These are phyloP conservation scores for Pichia sp. DNA, from an alignment of 1,139 yeast species.

Conservation along the genomic window DNA sequence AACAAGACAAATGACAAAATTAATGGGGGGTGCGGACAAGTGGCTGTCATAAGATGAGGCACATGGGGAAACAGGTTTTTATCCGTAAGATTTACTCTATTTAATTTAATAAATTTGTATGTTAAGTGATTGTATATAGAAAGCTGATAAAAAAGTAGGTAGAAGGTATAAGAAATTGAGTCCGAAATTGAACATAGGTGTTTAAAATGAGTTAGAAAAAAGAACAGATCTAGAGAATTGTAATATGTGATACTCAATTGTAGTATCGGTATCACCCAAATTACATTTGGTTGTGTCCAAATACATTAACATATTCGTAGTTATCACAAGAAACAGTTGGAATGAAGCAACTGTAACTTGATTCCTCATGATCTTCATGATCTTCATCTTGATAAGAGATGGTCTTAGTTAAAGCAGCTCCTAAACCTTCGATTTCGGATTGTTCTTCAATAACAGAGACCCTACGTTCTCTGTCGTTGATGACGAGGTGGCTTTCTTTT, in stretches of 20 bases:
- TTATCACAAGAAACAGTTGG: slow-evolving; percentile 11
- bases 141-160: neutral
- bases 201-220: neutral
- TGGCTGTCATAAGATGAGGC: neutral
- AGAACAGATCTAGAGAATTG: neutral
- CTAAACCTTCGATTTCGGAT: slow-evolving; percentile 5
- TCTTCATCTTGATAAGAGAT: slow-evolving; percentile 8
- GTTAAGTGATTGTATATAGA: neutral
- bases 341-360: slow-evolving; percentile 5
- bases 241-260: too few species aligned
- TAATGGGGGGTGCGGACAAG: neutral
- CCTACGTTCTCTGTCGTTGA: slow-evolving; percentile 11
- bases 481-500: slow-evolving; percentile 6
- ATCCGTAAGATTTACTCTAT: too few species aligned
- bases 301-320: slow-evolving; percentile 10
- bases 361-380: neutral
- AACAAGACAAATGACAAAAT: too few species aligned
- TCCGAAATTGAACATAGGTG: neutral
- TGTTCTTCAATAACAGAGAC: slow-evolving; percentile 6
- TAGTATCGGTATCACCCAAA: too few species aligned
- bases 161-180: neutral
- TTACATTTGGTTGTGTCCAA: slow-evolving; percentile 12
- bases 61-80: too few species aligned
- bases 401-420: slow-evolving; percentile 4
- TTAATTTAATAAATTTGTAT: too few species aligned